These are phyloP conservation scores for Diaporthe citrichinensis DNA, from an alignment of 2,329 filamentous ascomycete species.

Conservation along the genomic window DNA sequence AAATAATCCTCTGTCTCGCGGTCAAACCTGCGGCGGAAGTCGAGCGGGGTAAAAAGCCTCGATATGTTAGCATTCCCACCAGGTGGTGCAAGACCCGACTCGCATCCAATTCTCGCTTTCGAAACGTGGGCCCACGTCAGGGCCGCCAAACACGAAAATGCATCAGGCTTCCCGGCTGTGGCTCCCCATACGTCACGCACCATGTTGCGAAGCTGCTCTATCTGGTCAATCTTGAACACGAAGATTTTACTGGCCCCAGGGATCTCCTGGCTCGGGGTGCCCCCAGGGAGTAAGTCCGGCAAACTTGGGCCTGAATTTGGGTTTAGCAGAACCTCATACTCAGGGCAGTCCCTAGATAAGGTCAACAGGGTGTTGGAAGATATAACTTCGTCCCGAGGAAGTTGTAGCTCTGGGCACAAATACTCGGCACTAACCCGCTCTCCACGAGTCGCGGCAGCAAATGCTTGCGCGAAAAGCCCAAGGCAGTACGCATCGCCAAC, in stretches of 20 bases:
- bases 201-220: constrained; percentile 5
- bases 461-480: neutral
- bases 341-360: neutral
- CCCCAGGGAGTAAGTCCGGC: neutral
- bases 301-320: neutral
- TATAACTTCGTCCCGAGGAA: neutral
- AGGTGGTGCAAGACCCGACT: neutral
- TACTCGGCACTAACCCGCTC: neutral
- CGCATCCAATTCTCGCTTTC: neutral
- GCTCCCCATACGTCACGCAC: neutral
- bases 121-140: constrained; percentile 9
- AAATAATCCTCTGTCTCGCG: constrained; percentile 1
- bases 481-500: neutral
- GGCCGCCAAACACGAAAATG: neutral
- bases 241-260: constrained; percentile 17
- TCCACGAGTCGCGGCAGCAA: neutral
- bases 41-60: neutral
- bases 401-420: neutral
- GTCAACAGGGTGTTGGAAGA: neutral
- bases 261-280: neutral
- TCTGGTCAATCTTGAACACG: neutral
- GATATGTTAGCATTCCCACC: neutral
- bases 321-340: neutral
- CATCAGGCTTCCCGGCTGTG: neutral
- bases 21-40: neutral